Evolutionary conservation across 192 early-diverging fungal genomes (phyloP), one percentile per base, ranked within the genome.

Genomic region (Thamnidium elegans): DNA sequence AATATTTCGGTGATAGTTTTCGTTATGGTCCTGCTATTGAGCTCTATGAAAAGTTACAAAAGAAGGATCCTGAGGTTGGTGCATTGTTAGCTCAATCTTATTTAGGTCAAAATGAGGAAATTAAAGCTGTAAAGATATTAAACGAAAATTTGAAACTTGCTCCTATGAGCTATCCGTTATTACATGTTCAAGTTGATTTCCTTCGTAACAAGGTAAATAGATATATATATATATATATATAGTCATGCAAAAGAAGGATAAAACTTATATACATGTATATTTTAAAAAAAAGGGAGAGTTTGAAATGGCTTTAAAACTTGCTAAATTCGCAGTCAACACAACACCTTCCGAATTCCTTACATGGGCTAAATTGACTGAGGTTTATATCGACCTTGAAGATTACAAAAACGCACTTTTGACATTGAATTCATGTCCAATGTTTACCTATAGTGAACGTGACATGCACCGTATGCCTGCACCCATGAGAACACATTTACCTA

Each of bases 381-480:
- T 94, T 39, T 97, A 96, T 70, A 92, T 94, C 62, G 92, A 94
- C 26, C 59, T 89, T 21, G 87, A 80, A 31, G 94, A 96, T 69
- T 93, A 86, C 72, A 83, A 93, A 66, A 89, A 84, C 65, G 97
- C 97, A 11, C 81, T 99, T 11, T 81, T 99, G 61, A 90, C 96
- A 0, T 85, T 99, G 65, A 99, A 99, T 75, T 92, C 95, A 7
- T 99, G 97, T 74, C 97, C 97, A 9, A 99, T 99, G 97, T 98
- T 97, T 70, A 94, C 95, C 0, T 96, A 86, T 73, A 84, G 84
- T 45, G 91, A 93, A 68, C 81, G 86, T 54, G 95, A 97, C 66
- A 79, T 89, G 68, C 94, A 93, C 56, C 88, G 94, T 31, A 94
- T 96, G 89, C 96, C 94, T 13, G 75, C 89, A 11, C 94, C 94